These are phyloP conservation scores for Mytilinidion resinicola DNA, from an alignment of 495 filamentous ascomycete genomes.

Conservation along the genomic window DNA sequence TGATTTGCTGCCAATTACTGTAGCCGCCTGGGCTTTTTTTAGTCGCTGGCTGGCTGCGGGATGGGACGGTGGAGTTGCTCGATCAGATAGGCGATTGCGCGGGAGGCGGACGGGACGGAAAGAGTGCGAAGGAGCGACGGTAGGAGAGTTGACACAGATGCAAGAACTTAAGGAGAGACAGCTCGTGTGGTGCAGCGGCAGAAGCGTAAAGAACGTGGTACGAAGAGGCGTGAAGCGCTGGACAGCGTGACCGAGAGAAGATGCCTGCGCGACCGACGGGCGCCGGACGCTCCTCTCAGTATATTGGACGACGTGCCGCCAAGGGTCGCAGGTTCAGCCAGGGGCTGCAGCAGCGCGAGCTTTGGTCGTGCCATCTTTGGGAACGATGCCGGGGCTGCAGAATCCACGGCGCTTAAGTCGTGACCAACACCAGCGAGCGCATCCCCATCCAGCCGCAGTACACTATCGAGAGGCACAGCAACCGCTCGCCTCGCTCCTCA, in stretches of 20 bases:
- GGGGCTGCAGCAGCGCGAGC: too few relatives aligned
- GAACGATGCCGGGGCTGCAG: too few relatives aligned
- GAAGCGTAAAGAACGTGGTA: background rate
- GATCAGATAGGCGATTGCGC: slow-evolving; percentile 4
- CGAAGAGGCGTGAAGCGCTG: slow-evolving; percentile 1
- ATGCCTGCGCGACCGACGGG: background rate
- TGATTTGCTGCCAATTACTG: slow-evolving; percentile 7
- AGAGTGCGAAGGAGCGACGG: background rate
- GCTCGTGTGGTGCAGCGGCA: background rate
- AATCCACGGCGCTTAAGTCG: too few relatives aligned
- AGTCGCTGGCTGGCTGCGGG: slow-evolving; percentile 2
- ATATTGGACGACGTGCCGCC: background rate
- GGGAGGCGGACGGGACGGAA: background rate
- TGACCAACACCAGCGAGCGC: too few relatives aligned
- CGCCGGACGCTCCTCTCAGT: background rate
- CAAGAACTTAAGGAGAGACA: slow-evolving; percentile 24
- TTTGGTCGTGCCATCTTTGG: too few relatives aligned
- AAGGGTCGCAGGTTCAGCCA: background rate
- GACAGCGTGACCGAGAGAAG: background rate
- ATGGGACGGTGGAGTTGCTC: slow-evolving; percentile 1
- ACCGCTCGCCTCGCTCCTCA: too few relatives aligned
- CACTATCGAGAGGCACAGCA: too few relatives aligned
- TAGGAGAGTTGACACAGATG: background rate
- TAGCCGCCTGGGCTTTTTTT: slow-evolving; percentile 11
- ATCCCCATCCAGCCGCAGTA: too few relatives aligned